phyloP scores from a whole-genome alignment of 1,284 basidiomycete species.

The Laetiporus sulphureus region DNA sequence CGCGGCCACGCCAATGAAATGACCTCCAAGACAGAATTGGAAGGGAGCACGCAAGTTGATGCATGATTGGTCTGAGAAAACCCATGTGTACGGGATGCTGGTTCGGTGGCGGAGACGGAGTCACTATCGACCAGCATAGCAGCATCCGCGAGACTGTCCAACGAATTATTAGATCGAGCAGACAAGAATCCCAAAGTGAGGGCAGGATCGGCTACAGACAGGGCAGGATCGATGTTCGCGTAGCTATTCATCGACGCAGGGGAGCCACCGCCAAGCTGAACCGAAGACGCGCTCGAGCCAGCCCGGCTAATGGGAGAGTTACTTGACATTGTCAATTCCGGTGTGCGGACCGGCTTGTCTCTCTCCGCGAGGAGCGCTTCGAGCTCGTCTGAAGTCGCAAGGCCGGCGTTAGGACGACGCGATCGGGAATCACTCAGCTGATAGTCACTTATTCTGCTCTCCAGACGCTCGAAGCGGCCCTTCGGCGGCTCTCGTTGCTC shows the following conservation, averaged over 20 bases:
- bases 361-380: slow-evolving; percentile 38
- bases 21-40: slow-evolving; percentile 11
- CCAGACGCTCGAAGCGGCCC: slow-evolving; percentile 53
- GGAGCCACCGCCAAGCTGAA: not conserved
- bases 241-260: not conserved
- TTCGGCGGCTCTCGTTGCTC: slow-evolving; percentile 42
- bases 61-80: too few relatives aligned
- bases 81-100: too few relatives aligned
- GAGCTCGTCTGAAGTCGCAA: slow-evolving; percentile 45
- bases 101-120: not conserved
- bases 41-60: not conserved
- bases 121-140: slow-evolving; percentile 1
- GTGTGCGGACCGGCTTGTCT: not conserved
- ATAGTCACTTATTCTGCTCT: slow-evolving; percentile 57
- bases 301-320: not conserved
- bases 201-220: not conserved
- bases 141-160: slow-evolving; percentile 9
- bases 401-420: not conserved
- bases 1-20: slow-evolving; percentile 58
- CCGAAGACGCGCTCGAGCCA: not conserved
- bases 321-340: not conserved
- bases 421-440: slow-evolving; percentile 24
- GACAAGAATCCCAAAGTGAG: slow-evolving; percentile 1
- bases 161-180: not conserved
- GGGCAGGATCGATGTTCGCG: not conserved